Evolutionary conservation across 306 rosid genomes (phyloP).

Genomic region (Quercus gilva): DNA sequence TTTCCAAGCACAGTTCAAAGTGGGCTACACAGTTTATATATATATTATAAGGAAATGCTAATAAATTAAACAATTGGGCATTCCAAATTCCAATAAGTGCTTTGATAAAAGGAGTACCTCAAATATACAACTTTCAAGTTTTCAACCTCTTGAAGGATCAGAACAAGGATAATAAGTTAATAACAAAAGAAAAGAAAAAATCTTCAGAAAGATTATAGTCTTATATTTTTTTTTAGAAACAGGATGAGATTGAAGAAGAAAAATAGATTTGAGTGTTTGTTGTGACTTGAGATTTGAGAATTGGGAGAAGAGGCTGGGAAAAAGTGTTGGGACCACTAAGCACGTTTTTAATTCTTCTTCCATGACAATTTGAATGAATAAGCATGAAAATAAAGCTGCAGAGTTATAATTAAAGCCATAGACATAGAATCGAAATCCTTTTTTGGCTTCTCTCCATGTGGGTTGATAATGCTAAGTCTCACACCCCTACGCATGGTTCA

Average conservation of each 20-base stretch:
- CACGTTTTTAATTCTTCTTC: not conserved
- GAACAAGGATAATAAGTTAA: slow-evolving; percentile 4
- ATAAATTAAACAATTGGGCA: slow-evolving; percentile 17
- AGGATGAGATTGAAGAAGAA: not conserved
- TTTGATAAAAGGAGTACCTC: slow-evolving; percentile 16
- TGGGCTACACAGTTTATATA: slow-evolving; percentile 26
- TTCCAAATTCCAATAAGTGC: slow-evolving; percentile 41
- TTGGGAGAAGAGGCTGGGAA: not conserved
- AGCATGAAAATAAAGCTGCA: slow-evolving; percentile 53
- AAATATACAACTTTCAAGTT: not conserved
- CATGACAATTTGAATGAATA: slow-evolving; percentile 1
- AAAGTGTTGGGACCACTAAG: slow-evolving; percentile 33
- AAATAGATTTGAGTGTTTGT: slow-evolving; percentile 4
- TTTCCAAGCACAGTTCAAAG: slow-evolving; percentile 35
- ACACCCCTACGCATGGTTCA: not conserved
- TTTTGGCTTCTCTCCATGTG: slow-evolving; percentile 27
- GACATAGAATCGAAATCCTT: not conserved
- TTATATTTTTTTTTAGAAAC: not conserved
- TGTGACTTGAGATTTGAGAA: not conserved
- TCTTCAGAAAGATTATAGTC: slow-evolving; percentile 4
- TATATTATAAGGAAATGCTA: slow-evolving; percentile 19
- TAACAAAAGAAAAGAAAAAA: too few species aligned
- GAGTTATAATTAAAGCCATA: slow-evolving; percentile 35
- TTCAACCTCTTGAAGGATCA: slow-evolving; percentile 12
- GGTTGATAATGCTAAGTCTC: not conserved